Conservation (phyloP, 2,329 filamentous ascomycete species). For the Epichloe scottii region DNA sequence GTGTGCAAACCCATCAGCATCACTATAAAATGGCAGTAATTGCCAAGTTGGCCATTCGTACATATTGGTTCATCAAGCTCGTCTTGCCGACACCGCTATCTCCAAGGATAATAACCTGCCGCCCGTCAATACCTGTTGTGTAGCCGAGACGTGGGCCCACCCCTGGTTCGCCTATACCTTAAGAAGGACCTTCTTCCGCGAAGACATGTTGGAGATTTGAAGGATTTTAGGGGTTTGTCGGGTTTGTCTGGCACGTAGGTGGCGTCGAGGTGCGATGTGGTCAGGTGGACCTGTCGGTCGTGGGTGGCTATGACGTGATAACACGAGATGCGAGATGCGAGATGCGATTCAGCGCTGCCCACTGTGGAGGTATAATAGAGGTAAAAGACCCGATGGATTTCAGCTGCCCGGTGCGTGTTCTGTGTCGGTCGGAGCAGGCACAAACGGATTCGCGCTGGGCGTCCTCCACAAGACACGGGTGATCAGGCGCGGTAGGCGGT, state of each 20-base stretch:
- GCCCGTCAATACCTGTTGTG: slow-evolving; percentile 1
- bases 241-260: not conserved
- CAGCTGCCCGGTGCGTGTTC: not conserved
- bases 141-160: no score
- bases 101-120: slow-evolving; percentile 92
- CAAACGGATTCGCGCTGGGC: not conserved
- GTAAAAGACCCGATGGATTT: not conserved
- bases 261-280: slow-evolving; percentile 8
- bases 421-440: slow-evolving; percentile 1
- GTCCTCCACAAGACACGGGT: not conserved
- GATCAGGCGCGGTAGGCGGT: not conserved
- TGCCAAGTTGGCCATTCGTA: slow-evolving; percentile 34
- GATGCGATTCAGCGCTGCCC: not conserved
- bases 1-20: slow-evolving; percentile 9
- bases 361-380: not conserved
- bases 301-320: slow-evolving; percentile 4
- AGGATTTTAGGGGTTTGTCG: slow-evolving; percentile 2
- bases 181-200: slow-evolving; percentile 79
- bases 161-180: slow-evolving; percentile 45
- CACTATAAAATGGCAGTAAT: not conserved
- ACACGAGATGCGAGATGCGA: not conserved
- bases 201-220: slow-evolving; percentile 45
- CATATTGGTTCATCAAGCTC: slow-evolving; percentile 99
- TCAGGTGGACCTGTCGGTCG: not conserved
- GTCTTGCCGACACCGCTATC: slow-evolving; percentile 99